Conservation (phyloP, 306 rosid species). For the Styphnolobium japonicum region DNA sequence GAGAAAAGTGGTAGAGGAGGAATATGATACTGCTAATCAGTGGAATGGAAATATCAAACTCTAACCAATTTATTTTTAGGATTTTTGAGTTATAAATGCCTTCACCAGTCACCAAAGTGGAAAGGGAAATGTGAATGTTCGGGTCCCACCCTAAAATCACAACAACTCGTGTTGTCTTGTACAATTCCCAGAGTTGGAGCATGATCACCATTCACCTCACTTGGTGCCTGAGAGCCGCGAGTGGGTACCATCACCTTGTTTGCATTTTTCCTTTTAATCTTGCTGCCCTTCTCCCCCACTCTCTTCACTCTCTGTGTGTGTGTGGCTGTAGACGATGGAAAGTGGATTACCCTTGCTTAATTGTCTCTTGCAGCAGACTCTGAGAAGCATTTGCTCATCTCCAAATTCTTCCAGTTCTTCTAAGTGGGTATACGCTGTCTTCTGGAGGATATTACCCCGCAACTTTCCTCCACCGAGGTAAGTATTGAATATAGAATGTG, state of each 20-base stretch:
- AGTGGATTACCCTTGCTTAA: slow-evolving; percentile 77
- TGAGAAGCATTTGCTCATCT: slow-evolving; percentile 58
- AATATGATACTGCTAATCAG: neutral
- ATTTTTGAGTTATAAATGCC: slow-evolving; percentile 24
- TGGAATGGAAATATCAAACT: neutral
- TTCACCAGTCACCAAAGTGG: neutral
- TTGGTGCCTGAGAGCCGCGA: slow-evolving; percentile 23
- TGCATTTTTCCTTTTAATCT: slow-evolving; percentile 32
- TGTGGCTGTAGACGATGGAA: slow-evolving; percentile 48
- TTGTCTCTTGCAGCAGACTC: slow-evolving; percentile 76
- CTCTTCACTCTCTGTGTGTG: neutral
- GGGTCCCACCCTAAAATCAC: slow-evolving; percentile 45
- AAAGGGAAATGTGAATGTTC: slow-evolving; percentile 10
- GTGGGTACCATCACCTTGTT: slow-evolving; percentile 32
- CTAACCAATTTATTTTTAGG: neutral
- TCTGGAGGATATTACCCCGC: slow-evolving; percentile 82
- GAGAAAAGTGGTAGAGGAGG: neutral
- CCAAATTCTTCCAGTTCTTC: slow-evolving; percentile 55
- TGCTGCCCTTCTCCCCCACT: slow-evolving; percentile 2
- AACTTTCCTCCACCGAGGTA: slow-evolving; percentile 88
- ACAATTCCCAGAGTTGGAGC: slow-evolving; percentile 37
- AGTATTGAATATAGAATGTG: neutral
- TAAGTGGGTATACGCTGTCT: slow-evolving; percentile 81
- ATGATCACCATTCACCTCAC: slow-evolving; percentile 26
- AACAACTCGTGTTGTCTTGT: slow-evolving; percentile 24